Conservation (phyloP, 208 protist species). For the Strigomonas oncopelti region DNA sequence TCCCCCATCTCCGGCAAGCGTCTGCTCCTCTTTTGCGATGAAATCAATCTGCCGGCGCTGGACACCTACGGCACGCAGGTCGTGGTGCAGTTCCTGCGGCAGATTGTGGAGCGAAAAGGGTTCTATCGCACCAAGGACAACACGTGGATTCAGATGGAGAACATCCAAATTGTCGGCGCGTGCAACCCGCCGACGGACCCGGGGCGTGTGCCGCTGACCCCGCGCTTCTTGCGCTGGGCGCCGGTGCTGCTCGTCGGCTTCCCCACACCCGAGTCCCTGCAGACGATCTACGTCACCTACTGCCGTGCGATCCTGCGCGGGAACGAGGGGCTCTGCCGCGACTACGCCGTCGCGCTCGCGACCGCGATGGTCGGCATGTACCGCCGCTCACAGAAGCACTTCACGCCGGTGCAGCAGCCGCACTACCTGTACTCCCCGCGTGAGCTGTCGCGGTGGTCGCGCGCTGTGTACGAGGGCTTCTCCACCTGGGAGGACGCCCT, state of each 20-base stretch:
- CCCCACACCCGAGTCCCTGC: slow-evolving; percentile 94
- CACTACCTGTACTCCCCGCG: slow-evolving; percentile 99
- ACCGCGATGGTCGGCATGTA: slow-evolving; percentile 97
- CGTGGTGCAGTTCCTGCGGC: slow-evolving; percentile 97
- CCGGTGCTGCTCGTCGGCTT: slow-evolving; percentile 99
- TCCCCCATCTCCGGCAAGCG: slow-evolving; percentile 87
- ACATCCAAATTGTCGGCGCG: slow-evolving; percentile 95
- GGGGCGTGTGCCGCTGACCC: slow-evolving; percentile 94
- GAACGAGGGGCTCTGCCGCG: slow-evolving; percentile 43
- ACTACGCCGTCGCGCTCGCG: slow-evolving; percentile 66
- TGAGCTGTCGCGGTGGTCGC: slow-evolving; percentile 97
- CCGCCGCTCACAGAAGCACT: slow-evolving; percentile 86
- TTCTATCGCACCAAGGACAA: slow-evolving; percentile 92
- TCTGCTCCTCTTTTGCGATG: slow-evolving; percentile 99
- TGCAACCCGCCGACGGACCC: slow-evolving; percentile 99
- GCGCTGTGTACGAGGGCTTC: slow-evolving; percentile 96
- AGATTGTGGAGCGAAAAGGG: slow-evolving; percentile 97
- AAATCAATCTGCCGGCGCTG: slow-evolving; percentile 97
- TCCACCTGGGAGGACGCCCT: slow-evolving; percentile 62
- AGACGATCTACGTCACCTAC: slow-evolving; percentile 98
- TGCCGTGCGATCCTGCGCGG: slow-evolving; percentile 92
- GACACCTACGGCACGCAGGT: slow-evolving; percentile 98
- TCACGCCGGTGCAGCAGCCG: slow-evolving; percentile 93
- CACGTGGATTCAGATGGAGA: slow-evolving; percentile 93
- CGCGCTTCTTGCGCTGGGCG: slow-evolving; percentile 96